phyloP scores from a whole-genome alignment of 1,284 basidiomycete species.

The Apiotrichum sp. region DNA sequence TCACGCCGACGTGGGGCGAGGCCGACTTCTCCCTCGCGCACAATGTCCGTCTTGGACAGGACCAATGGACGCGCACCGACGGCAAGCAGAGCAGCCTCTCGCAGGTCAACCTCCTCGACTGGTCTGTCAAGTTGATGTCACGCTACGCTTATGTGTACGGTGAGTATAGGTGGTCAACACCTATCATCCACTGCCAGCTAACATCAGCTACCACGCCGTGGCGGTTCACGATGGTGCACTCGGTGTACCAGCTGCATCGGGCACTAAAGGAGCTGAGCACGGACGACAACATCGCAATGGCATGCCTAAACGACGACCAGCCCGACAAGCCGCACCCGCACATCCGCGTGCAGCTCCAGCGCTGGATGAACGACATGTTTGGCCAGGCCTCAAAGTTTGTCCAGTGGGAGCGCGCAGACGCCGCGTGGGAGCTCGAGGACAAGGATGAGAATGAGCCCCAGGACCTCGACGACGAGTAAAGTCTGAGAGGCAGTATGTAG shows the following conservation, averaged over 20 bases:
- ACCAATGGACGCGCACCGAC: constrained; percentile 24
- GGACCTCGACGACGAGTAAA: neutral
- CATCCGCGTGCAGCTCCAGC: constrained; percentile 10
- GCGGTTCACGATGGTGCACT: constrained; percentile 26
- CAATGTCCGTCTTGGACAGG: constrained; percentile 31
- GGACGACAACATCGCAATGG: constrained; percentile 19
- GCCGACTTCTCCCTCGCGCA: constrained; percentile 22
- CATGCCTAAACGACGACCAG: constrained; percentile 40
- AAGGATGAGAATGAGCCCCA: neutral
- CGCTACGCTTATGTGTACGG: constrained; percentile 36
- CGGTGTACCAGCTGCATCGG: constrained; percentile 12
- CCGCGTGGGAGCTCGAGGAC: neutral
- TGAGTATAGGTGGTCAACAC: constrained; percentile 9
- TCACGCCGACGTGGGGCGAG: constrained; percentile 24
- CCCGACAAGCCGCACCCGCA: constrained; percentile 15
- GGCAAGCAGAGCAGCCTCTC: constrained; percentile 5
- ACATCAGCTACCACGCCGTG: constrained; percentile 19
- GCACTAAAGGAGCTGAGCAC: constrained; percentile 14
- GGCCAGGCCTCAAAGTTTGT: constrained; percentile 14
- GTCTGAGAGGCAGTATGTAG: too few species aligned
- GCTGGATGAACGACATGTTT: constrained; percentile 24
- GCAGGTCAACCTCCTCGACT: constrained; percentile 28
- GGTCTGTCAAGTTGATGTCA: constrained; percentile 37
- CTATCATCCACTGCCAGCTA: neutral
- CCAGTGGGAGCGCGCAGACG: constrained; percentile 20